Evolutionary conservation across 352 stramenopile genomes (phyloP).

Genomic region (Thalassiosira mediterranea): DNA sequence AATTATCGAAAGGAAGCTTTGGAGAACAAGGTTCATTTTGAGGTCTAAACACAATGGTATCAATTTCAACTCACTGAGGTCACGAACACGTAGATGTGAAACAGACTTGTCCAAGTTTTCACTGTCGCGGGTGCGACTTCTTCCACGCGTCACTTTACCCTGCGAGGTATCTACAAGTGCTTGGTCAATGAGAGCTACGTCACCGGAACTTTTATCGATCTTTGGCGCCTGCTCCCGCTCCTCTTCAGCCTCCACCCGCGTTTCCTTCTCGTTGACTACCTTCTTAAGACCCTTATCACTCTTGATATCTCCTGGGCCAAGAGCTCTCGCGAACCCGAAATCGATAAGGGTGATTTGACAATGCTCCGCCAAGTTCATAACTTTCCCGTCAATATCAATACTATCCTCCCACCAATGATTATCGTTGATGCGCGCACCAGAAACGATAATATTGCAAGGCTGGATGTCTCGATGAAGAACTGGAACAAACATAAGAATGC

Average conservation of each 20-base stretch:
- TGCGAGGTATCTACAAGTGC: too few species aligned
- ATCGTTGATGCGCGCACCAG: constrained; percentile 35
- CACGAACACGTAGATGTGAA: constrained; percentile 40
- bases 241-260: constrained; percentile 9
- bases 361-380: constrained; percentile 39
- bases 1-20: too few species aligned
- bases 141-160: too few species aligned
- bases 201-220: not conserved
- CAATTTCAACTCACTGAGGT: too few species aligned
- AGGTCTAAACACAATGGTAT: too few species aligned
- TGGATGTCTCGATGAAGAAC: constrained; percentile 1
- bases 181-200: not conserved
- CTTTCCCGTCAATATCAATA: constrained; percentile 45
- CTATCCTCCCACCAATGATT: constrained; percentile 67
- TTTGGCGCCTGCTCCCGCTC: constrained; percentile 14
- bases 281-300: too few species aligned
- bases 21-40: too few species aligned
- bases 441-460: constrained; percentile 70
- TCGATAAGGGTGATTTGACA: constrained; percentile 80
- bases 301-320: too few species aligned
- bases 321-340: constrained; percentile 80
- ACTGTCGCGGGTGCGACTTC: not conserved
- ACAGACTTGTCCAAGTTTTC: not conserved
- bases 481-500: too few species aligned
- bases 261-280: constrained; percentile 3